Evolutionary conservation across 768 basidiomycete species (phyloP).

Genomic region (Lanmaoa rubissima): DNA sequence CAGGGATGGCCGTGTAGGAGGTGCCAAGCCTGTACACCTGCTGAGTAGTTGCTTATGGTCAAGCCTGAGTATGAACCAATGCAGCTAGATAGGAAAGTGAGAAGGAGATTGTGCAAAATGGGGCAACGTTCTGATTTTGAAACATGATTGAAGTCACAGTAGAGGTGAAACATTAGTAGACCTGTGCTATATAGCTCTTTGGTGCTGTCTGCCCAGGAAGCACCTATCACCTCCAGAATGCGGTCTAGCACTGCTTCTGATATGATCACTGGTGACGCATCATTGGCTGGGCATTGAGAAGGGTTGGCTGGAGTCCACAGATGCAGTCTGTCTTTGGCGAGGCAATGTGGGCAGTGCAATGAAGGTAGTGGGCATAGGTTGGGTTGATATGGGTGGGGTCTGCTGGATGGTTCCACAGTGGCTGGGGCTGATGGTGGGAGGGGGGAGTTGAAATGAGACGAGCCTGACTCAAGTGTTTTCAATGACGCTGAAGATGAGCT

Average conservation of each 20-base stretch:
- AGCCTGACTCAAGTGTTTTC: rapidly evolving
- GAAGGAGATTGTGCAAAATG: neutral
- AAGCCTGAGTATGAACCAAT: neutral
- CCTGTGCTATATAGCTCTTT: neutral
- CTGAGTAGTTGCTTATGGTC: neutral
- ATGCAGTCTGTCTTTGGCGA: neutral
- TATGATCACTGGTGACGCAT: too few species aligned
- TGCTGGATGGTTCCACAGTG: too few species aligned
- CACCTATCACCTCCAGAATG: neutral
- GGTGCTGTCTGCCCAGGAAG: neutral
- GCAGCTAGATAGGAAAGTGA: neutral
- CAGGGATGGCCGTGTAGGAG: neutral
- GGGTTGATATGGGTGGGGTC: neutral
- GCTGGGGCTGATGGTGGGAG: neutral
- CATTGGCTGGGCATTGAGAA: too few species aligned
- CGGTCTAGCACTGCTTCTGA: neutral
- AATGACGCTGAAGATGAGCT: neutral
- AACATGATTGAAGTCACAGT: neutral
- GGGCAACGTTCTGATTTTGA: neutral
- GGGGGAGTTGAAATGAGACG: neutral
- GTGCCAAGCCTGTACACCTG: neutral
- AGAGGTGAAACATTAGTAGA: neutral
- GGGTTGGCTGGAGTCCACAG: neutral
- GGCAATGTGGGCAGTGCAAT: neutral
- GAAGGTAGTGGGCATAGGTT: neutral